Evolutionary conservation across 192 early-diverging fungal genomes (phyloP).

Genomic region (Gamsiella multidivaricata): DNA sequence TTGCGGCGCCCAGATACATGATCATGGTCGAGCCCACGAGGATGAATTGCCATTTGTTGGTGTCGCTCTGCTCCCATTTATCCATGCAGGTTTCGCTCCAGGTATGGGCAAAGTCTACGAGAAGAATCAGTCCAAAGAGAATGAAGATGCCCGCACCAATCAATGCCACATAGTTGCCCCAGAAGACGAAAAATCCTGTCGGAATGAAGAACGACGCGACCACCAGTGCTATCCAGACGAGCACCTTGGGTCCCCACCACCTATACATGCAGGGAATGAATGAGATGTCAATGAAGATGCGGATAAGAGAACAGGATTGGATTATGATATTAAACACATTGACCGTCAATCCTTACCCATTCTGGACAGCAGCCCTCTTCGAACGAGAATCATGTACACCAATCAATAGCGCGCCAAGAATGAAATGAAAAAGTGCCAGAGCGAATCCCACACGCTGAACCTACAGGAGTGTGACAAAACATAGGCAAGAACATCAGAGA

Average conservation of each 20-base stretch:
- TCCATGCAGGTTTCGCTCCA: constrained; percentile 90
- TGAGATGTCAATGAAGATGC: background rate
- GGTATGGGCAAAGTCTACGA: constrained; percentile 97
- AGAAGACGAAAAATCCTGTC: constrained; percentile 90
- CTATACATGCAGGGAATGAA: constrained; percentile 18
- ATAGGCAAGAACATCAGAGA: background rate
- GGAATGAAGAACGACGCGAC: constrained; percentile 92
- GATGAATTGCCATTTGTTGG: constrained; percentile 83
- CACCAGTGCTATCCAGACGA: constrained; percentile 80
- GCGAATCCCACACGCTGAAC: constrained; percentile 95
- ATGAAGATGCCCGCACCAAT: constrained; percentile 93
- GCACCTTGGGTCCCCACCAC: constrained; percentile 78
- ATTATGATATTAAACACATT: no score
- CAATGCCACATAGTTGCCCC: constrained; percentile 85
- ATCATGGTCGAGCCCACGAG: constrained; percentile 80
- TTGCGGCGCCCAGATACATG: constrained; percentile 73
- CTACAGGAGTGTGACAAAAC: constrained; percentile 35
- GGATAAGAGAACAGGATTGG: no score
- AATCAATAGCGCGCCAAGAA: constrained; percentile 67
- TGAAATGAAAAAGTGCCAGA: constrained; percentile 74
- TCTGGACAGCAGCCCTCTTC: constrained; percentile 87
- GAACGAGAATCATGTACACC: constrained; percentile 83
- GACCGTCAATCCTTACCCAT: constrained; percentile 73
- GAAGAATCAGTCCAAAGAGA: constrained; percentile 92
- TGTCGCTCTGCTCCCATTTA: constrained; percentile 82